Evolutionary conservation across 2,329 filamentous ascomycete species (phyloP).

Genomic region (Penicillium hordei): DNA sequence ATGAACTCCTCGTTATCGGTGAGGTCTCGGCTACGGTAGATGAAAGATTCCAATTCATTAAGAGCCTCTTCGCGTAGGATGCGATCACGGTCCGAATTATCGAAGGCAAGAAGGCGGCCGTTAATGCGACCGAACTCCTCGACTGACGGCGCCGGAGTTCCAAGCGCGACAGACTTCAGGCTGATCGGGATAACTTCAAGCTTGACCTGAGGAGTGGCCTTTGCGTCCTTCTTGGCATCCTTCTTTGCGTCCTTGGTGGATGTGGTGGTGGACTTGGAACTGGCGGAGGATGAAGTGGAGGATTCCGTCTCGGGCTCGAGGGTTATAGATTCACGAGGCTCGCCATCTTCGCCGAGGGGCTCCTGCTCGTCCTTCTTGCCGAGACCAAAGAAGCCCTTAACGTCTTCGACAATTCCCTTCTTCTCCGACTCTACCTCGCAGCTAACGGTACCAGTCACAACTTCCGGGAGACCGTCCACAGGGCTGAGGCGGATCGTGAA

Average conservation of each 20-base stretch:
- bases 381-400: slow-evolving; percentile 95
- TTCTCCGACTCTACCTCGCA: slow-evolving; percentile 77
- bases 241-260: slow-evolving; percentile 46
- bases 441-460: slow-evolving; percentile 73
- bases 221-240: slow-evolving; percentile 16
- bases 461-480: slow-evolving; percentile 75
- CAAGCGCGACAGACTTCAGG: slow-evolving; percentile 50
- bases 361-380: slow-evolving; percentile 86
- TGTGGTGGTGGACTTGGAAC: slow-evolving; percentile 52
- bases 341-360: slow-evolving; percentile 62
- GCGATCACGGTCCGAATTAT: slow-evolving; percentile 77
- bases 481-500: slow-evolving; percentile 71
- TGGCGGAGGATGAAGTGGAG: slow-evolving; percentile 43
- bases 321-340: slow-evolving; percentile 50
- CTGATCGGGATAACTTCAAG: slow-evolving; percentile 54
- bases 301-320: slow-evolving; percentile 50
- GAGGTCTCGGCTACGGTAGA: slow-evolving; percentile 82
- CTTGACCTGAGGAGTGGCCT: slow-evolving; percentile 46
- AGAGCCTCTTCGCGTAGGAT: slow-evolving; percentile 78
- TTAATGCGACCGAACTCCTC: slow-evolving; percentile 54
- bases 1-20: slow-evolving; percentile 75
- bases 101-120: slow-evolving; percentile 78
- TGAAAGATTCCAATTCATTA: slow-evolving; percentile 91
- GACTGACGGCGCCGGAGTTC: slow-evolving; percentile 38
- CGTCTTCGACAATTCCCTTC: slow-evolving; percentile 85